Conservation (phyloP, 2,329 filamentous ascomycete genomes). For the Cercospora sp. region DNA sequence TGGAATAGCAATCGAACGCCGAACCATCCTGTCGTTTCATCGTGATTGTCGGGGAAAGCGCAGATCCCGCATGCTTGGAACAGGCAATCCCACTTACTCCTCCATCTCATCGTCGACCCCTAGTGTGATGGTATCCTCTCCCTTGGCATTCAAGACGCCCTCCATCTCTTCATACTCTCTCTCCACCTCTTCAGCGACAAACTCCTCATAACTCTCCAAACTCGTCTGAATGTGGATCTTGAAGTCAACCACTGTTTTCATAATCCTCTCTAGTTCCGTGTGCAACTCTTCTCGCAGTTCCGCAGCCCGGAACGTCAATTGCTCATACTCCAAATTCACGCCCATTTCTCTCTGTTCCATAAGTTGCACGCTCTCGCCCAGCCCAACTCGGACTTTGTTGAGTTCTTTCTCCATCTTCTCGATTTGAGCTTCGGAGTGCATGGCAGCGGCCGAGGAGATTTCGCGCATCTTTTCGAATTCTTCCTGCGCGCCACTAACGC, state of each 20-base stretch:
- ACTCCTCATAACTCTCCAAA: conserved; percentile 90
- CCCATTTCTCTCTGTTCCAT: conserved; percentile 97
- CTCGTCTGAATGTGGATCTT: conserved; percentile 95
- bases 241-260: conserved; percentile 97
- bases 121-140: conserved; percentile 11
- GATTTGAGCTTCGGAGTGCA: conserved; percentile 87
- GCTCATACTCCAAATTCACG: conserved; percentile 95
- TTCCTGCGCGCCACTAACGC: conserved; percentile 82
- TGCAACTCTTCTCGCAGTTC: conserved; percentile 94
- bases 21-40: background rate
- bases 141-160: conserved; percentile 31
- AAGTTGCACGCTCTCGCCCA: conserved; percentile 83
- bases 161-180: conserved; percentile 55
- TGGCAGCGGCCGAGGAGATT: conserved; percentile 79
- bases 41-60: background rate
- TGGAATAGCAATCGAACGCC: background rate
- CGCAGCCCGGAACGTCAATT: conserved; percentile 80
- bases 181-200: conserved; percentile 92
- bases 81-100: conserved; percentile 14
- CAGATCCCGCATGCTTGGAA: background rate
- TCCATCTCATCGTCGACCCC: conserved; percentile 21
- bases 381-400: conserved; percentile 81
- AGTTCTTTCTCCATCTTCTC: conserved; percentile 99
- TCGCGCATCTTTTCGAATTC: conserved; percentile 91
- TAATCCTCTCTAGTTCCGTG: conserved; percentile 90